A percentile compares a stretch with the other conserved stretches of the same genome.
Conservation (phyloP, 129 eudicot species). For the Artemisia argyi region DNA sequence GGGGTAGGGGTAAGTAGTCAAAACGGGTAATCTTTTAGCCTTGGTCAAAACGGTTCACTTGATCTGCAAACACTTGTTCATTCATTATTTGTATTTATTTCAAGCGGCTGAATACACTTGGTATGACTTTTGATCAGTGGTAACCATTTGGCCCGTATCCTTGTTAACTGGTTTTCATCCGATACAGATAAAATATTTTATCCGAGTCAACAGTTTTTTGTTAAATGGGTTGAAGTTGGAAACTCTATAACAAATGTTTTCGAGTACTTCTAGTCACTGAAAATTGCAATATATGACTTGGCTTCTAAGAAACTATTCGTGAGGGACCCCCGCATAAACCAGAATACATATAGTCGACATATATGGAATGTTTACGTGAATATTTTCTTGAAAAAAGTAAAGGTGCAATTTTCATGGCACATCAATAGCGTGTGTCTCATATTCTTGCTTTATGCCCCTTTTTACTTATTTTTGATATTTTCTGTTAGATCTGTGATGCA, state of each 20-base stretch:
- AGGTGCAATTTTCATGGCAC: neutral
- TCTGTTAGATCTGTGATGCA: conserved; percentile 87
- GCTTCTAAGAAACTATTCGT: neutral
- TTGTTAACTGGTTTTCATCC: neutral
- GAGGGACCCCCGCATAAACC: neutral
- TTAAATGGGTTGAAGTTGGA: neutral
- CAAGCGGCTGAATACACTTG: neutral
- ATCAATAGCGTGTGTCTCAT: neutral
- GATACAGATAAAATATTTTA: neutral
- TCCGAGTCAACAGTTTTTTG: neutral
- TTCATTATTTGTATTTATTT: too few species aligned
- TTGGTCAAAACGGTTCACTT: too few species aligned
- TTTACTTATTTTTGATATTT: conserved; percentile 15
- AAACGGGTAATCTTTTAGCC: conserved; percentile 7
- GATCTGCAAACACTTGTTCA: too few species aligned
- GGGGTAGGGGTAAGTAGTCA: neutral
- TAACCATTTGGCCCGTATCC: neutral
- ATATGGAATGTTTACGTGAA: neutral
- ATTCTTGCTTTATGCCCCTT: neutral
- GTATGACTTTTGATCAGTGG: neutral
- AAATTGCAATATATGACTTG: neutral
- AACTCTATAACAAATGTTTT: neutral
- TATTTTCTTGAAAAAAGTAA: neutral
- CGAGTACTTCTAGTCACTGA: neutral
- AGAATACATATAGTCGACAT: neutral